Evolutionary conservation across 2,329 filamentous ascomycete genomes (phyloP), one percentile per base, ranked within the genome.

Genomic region (Aspergillus sp.): DNA sequence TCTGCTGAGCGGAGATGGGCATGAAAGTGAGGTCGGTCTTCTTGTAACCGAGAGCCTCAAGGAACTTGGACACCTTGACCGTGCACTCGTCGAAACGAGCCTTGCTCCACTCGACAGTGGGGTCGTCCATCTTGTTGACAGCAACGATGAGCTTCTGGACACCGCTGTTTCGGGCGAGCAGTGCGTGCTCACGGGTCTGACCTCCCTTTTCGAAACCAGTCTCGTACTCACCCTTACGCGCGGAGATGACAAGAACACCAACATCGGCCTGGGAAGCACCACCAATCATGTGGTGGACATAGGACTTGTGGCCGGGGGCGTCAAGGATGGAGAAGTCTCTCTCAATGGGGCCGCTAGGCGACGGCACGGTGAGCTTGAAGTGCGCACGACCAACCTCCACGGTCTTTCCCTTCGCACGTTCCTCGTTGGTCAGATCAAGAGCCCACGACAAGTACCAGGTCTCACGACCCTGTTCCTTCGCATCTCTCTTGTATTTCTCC

Each of bases 401-500:
- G 5, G 94, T 99, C 80, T 97, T 99, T 61, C 94, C 94, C 81
- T 97, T 95, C 48, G 89, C 80, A 67, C 95, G 85, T 72, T 99
- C 94, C 73, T 99, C 95, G 74, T 93, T 96, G 62, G 91, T 99
- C 72, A 97, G 73, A 81, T 99, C 94, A 64, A 99, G 83, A 56
- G 92, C 95, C 94, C 95, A 99, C 41, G 94, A 99, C 19, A 99
- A 82, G 73, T 97, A 99, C 94, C 94, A 99, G 3, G 93, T 95
- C 77, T 97, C 94, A 78, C 92, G 89, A 49, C 94, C 94, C 59
- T 94, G 82, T 10, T 97, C 94, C 79, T 96, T 97, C 47, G 94
- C 93, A 66, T 99, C 95, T 63, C 84, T 85, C 82, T 93, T 96
- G 80, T 96, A 96, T 76, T 99, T 99, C 49, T 99, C 94, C 81